A percentile compares a stretch with the other conserved stretches of the same genome.
phyloP scores from a whole-genome alignment of 1,284 basidiomycete genomes.

The Ceratobasidium papillatum region DNA sequence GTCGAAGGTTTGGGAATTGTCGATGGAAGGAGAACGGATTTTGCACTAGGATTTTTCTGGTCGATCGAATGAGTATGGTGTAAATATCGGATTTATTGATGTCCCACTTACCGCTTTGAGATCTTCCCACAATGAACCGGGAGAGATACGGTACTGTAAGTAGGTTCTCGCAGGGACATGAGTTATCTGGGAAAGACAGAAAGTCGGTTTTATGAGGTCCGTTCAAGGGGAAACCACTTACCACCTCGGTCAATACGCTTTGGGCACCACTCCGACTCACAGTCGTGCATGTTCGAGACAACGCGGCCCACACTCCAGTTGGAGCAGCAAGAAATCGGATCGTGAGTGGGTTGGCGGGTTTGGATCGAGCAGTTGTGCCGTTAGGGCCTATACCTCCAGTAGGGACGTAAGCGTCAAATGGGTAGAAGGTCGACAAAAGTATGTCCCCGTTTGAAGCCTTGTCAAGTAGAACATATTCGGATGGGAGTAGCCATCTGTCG shows the following conservation, averaged over 20 bases:
- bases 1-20: neutral
- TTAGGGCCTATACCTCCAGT: slow-evolving; percentile 1
- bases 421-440: slow-evolving; percentile 33
- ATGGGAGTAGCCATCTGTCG: slow-evolving; percentile 34
- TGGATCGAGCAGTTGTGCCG: slow-evolving; percentile 14
- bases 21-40: slow-evolving; percentile 32
- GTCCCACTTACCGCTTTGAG: slow-evolving; percentile 11
- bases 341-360: slow-evolving; percentile 33
- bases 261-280: slow-evolving; percentile 8
- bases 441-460: slow-evolving; percentile 28
- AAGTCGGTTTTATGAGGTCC: neutral
- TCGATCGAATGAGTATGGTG: neutral
- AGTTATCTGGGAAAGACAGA: neutral
- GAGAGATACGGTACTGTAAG: slow-evolving; percentile 29
- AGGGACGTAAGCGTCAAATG: slow-evolving; percentile 38
- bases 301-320: slow-evolving; percentile 17
- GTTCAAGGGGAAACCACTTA: neutral
- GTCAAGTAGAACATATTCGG: slow-evolving; percentile 35
- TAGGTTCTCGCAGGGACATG: slow-evolving; percentile 31
- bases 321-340: slow-evolving; percentile 27
- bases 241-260: slow-evolving; percentile 22
- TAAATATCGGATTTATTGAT: neutral
- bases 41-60: slow-evolving; percentile 27
- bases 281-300: slow-evolving; percentile 34
- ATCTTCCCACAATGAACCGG: slow-evolving; percentile 35